Evolutionary conservation across 23 red algal species (phyloP).

Genomic region (Gracilariopsis chorda): DNA sequence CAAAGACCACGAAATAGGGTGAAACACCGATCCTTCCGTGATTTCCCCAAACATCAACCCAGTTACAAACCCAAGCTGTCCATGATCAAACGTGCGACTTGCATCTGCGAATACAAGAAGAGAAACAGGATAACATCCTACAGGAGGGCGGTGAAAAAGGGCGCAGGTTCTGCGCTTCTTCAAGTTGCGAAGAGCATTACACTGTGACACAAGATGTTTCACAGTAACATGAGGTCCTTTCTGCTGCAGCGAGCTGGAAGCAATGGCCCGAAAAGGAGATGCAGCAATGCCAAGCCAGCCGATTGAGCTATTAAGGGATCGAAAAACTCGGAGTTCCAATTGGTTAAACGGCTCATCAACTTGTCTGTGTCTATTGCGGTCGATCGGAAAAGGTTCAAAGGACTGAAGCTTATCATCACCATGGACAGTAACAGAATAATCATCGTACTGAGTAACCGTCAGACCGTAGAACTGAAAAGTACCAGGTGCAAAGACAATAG

Average conservation of each 20-base stretch:
- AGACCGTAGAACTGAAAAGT: slow-evolving; percentile 17
- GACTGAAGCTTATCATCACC: not conserved
- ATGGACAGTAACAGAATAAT: not conserved
- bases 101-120: not conserved
- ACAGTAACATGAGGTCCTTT: not conserved
- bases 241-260: not conserved
- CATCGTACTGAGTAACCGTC: not conserved
- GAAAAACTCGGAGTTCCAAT: slow-evolving; percentile 14
- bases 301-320: slow-evolving; percentile 7
- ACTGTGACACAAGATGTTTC: not conserved
- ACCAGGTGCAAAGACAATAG: not conserved
- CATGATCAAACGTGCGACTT: not conserved
- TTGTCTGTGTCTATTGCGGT: not conserved
- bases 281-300: slow-evolving; percentile 7
- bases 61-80: not conserved
- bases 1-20: slow-evolving; percentile 24
- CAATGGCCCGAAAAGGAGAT: slow-evolving; percentile 1
- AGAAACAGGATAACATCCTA: not conserved
- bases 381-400: not conserved
- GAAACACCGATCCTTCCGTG: not conserved
- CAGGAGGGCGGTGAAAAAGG: not conserved
- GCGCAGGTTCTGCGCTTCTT: not conserved
- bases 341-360: not conserved
- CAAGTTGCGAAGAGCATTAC: not conserved
- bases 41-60: slow-evolving; percentile 7